Percentiles rank a stretch among this genome's conserved stretches.
phyloP scores from a whole-genome alignment of 108 stramenopile species.

The Seminavis robusta region DNA sequence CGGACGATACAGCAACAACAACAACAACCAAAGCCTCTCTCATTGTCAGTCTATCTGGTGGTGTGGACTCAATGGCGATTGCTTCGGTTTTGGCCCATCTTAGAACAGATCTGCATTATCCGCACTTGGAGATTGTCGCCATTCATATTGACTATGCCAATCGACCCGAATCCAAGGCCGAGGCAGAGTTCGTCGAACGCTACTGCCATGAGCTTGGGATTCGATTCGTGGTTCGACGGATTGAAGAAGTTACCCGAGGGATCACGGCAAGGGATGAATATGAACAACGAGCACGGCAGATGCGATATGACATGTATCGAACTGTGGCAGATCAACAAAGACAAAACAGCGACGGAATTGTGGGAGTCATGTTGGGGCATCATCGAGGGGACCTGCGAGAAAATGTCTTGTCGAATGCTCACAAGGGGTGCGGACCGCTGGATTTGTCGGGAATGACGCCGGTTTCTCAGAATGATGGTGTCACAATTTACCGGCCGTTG shows the following conservation, averaged over 20 bases:
- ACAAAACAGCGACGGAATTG: too few relatives aligned
- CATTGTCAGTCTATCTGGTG: slow-evolving; percentile 92
- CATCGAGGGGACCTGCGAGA: slow-evolving; percentile 96
- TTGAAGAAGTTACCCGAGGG: slow-evolving; percentile 89
- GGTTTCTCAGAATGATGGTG: slow-evolving; percentile 82
- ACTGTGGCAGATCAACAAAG: slow-evolving; percentile 36
- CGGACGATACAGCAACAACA: neutral
- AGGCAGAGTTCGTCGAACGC: slow-evolving; percentile 83
- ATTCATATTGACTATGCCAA: slow-evolving; percentile 97
- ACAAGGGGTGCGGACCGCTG: slow-evolving; percentile 88
- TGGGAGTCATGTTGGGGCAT: slow-evolving; percentile 95
- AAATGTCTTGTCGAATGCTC: slow-evolving; percentile 94
- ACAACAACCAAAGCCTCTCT: slow-evolving; percentile 9
- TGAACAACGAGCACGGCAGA: slow-evolving; percentile 80
- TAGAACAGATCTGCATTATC: slow-evolving; percentile 36
- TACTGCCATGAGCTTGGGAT: slow-evolving; percentile 65
- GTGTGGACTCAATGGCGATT: slow-evolving; percentile 99
- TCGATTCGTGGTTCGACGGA: slow-evolving; percentile 61
- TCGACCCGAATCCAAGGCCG: slow-evolving; percentile 87
- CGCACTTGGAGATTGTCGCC: slow-evolving; percentile 41
- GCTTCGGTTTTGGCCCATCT: slow-evolving; percentile 73
- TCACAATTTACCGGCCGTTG: slow-evolving; percentile 85
- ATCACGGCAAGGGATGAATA: slow-evolving; percentile 93
- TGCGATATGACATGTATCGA: slow-evolving; percentile 84
- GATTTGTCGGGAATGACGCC: slow-evolving; percentile 88